Evolutionary conservation across 2,329 filamentous ascomycete genomes (phyloP), one percentile per base, ranked within the genome.

Genomic region (Fusarium sp.): DNA sequence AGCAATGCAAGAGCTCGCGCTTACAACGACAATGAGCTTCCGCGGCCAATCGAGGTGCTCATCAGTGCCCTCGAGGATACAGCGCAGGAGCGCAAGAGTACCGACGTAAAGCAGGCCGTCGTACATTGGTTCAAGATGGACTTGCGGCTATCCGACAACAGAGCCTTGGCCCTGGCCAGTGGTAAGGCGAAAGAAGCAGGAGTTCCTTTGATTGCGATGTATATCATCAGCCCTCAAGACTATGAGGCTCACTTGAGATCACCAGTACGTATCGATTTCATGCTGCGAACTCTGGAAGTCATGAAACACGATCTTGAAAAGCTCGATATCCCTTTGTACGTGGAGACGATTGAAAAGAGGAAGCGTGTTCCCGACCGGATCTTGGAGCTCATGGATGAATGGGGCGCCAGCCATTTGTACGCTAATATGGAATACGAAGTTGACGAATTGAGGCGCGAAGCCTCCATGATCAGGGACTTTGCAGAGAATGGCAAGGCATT

Each of bases 61-160:
- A 80, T 90, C 11, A 80, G 84, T 2, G 90, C 91, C 0, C 85
- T 95, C 10, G 80, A 86, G 30, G 88, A 91, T 5, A 96, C 94
- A 0, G 82, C 85, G 6, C 76, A 82, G 0, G 80, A 82, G 41
- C 87, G 93, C 14, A 84, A 86, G 35, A 81, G 83, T 3, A 86
- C 93, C 18, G 70, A 83, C 3, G 83, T 87, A 1, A 88, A 89
- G 36, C 84, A 89, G 32, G 90, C 91, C 0, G 92, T 97, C 0
- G 89, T 97, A 1, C 94, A 97, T 82, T 98, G 95, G 95, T 98
- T 96, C 85, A 97, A 96, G 83, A 90, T 89, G 78, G 95, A 98
- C 80, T 83, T 97, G 57, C 88, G 95, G 6, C 86, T 88, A 4
- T 81, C 83, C 1, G 95, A 98, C 80, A 98, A 97, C 80, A 92